A percentile compares a stretch with the other conserved stretches of the same genome.
These are phyloP conservation scores for Sarocladium brachiariae DNA, from an alignment of 2,329 filamentous ascomycete species.

Conservation along the genomic window DNA sequence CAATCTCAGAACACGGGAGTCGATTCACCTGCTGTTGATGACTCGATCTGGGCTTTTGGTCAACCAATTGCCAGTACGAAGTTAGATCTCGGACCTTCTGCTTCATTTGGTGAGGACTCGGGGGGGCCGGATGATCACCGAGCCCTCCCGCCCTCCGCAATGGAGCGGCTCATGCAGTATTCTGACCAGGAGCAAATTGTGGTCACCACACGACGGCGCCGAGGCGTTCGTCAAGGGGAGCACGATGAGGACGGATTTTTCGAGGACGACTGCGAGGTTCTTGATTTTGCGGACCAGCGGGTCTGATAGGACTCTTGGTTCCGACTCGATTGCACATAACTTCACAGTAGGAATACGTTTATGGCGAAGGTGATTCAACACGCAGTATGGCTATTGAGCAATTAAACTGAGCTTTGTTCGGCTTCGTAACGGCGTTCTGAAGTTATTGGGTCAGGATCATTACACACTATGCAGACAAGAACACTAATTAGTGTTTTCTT, in stretches of 20 bases:
- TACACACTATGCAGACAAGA: not conserved
- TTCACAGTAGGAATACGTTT: too few species aligned
- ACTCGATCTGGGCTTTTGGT: constrained; percentile 51
- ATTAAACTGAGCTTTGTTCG: not conserved
- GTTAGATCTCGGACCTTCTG: constrained; percentile 44
- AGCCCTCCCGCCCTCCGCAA: constrained; percentile 55
- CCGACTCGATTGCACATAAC: not conserved
- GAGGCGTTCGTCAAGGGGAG: constrained; percentile 40
- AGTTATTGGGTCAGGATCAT: not conserved
- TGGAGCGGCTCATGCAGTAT: constrained; percentile 55
- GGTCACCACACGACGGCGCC: constrained; percentile 69
- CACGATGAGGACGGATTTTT: constrained; percentile 72
- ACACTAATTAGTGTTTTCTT: not conserved
- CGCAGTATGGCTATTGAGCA: not conserved
- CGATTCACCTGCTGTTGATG: constrained; percentile 14
- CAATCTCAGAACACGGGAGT: constrained; percentile 19
- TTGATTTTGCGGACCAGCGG: constrained; percentile 75
- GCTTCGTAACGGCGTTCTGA: constrained; percentile 7
- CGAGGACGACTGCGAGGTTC: constrained; percentile 85
- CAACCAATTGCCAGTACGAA: constrained; percentile 43
- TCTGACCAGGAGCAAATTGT: constrained; percentile 70
- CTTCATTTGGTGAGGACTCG: constrained; percentile 44
- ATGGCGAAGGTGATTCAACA: not conserved
- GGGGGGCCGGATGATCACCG: constrained; percentile 47
- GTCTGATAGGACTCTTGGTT: constrained; percentile 34